phyloP scores from a whole-genome alignment of 345 rosid species.

The Citrus inodora region DNA sequence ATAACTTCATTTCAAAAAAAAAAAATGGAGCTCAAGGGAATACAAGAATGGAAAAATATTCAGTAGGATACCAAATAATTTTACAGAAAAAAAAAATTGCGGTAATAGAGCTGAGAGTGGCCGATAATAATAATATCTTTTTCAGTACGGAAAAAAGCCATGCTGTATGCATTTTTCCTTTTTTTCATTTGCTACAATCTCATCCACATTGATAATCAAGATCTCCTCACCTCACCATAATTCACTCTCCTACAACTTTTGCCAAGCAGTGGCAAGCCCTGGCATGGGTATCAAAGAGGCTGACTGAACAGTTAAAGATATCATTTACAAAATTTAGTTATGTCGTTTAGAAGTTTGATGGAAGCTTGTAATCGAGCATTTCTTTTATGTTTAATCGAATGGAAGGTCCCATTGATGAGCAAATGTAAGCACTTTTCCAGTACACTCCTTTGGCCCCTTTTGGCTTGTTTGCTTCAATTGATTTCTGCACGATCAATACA shows the following conservation, averaged over 20 bases:
- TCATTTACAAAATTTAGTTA: slow-evolving; percentile 32
- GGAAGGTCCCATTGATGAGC: slow-evolving; percentile 99
- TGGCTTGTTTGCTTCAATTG: slow-evolving; percentile 93
- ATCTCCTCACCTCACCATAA: slow-evolving; percentile 7
- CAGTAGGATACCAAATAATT: no score
- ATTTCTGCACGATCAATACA: slow-evolving; percentile 56
- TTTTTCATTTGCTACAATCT: neutral
- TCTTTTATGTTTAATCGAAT: slow-evolving; percentile 77
- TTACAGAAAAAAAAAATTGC: no score
- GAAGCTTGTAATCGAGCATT: slow-evolving; percentile 81
- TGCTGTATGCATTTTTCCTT: neutral
- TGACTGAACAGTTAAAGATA: slow-evolving; percentile 18
- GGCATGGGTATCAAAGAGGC: slow-evolving; percentile 3
- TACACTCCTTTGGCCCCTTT: slow-evolving; percentile 96
- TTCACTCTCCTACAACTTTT: slow-evolving; percentile 1
- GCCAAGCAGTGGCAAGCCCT: slow-evolving; percentile 6
- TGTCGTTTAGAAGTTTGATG: slow-evolving; percentile 28
- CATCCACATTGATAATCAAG: neutral
- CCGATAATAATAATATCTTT: slow-evolving; percentile 1
- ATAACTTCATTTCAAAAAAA: no score
- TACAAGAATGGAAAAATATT: no score
- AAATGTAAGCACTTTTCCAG: slow-evolving; percentile 88
- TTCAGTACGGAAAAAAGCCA: slow-evolving; percentile 13
- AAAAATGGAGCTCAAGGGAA: no score
- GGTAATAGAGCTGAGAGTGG: neutral